These are phyloP conservation scores for Populus alba DNA, from an alignment of 345 rosid genomes.

Conservation along the genomic window DNA sequence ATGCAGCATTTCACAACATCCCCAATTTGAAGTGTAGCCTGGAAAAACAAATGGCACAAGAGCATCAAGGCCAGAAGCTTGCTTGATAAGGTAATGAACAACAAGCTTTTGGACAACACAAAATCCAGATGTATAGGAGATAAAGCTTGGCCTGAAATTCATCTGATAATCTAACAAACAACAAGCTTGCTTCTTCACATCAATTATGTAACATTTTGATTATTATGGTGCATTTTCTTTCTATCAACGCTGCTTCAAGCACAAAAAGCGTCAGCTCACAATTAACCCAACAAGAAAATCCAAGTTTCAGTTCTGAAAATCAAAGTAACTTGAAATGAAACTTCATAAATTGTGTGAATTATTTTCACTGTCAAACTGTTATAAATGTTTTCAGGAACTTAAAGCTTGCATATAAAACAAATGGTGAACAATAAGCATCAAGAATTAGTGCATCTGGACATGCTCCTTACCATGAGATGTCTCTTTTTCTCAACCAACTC, in stretches of 20 bases:
- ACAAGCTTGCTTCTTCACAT: too few species aligned
- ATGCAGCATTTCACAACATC: slow-evolving; percentile 86
- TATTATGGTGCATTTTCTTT: too few species aligned
- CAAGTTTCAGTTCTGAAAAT: slow-evolving; percentile 3
- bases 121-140: slow-evolving; percentile 4
- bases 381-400: background rate
- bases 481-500: slow-evolving; percentile 69
- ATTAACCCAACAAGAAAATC: background rate
- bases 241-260: too few species aligned
- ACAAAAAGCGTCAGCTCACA: too few species aligned
- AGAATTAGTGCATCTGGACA: slow-evolving; percentile 7
- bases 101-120: background rate
- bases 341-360: background rate
- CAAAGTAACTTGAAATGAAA: background rate
- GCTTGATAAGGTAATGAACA: slow-evolving; percentile 6
- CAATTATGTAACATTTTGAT: too few species aligned
- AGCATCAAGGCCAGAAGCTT: slow-evolving; percentile 8
- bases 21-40: slow-evolving; percentile 86
- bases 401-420: background rate
- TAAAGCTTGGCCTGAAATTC: too few species aligned
- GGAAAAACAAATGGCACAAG: slow-evolving; percentile 24
- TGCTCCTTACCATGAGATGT: slow-evolving; percentile 65
- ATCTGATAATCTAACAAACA: too few species aligned
- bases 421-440: background rate
- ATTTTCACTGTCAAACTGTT: background rate